Evolutionary conservation across 768 basidiomycete genomes (phyloP).

Genomic region (Lactifluus hygrophoroides): DNA sequence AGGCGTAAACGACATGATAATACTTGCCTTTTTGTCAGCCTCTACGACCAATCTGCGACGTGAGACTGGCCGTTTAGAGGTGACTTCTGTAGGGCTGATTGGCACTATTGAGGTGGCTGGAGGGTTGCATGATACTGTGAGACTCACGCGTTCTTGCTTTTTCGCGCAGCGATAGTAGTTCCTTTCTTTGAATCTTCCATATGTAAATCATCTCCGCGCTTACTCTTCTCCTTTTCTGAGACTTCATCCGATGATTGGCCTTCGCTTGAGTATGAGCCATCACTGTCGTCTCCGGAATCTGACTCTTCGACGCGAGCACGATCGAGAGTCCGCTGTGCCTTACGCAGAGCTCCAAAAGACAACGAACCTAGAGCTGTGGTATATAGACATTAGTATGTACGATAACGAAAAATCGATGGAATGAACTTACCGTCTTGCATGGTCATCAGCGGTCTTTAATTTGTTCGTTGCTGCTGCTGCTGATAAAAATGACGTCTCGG

Average conservation of each 20-base stretch:
- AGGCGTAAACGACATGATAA: background rate
- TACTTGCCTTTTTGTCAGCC: constrained; percentile 50
- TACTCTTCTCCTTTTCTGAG: background rate
- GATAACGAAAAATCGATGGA: background rate
- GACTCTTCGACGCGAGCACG: constrained; percentile 4
- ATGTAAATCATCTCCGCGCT: background rate
- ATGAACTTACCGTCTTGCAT: constrained; percentile 7
- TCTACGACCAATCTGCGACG: constrained; percentile 65
- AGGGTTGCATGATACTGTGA: background rate
- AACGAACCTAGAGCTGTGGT: constrained; percentile 4
- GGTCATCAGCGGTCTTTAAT: too few relatives aligned
- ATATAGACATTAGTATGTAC: background rate
- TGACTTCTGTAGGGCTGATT: constrained; percentile 66
- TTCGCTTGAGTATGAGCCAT: constrained; percentile 1
- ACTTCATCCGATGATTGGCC: background rate
- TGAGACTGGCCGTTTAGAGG: constrained; percentile 78
- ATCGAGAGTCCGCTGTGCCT: constrained; percentile 15
- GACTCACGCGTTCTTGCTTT: constrained; percentile 82
- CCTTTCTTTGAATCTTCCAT: constrained; percentile 29
- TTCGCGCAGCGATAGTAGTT: constrained; percentile 40
- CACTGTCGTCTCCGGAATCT: constrained; percentile 3
- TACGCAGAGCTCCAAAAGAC: constrained; percentile 17
- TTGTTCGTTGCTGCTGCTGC: too few relatives aligned
- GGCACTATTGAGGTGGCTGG: background rate
- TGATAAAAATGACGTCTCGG: background rate